phyloP scores from a whole-genome alignment of 306 rosid genomes.

The Begonia loranthoides region DNA sequence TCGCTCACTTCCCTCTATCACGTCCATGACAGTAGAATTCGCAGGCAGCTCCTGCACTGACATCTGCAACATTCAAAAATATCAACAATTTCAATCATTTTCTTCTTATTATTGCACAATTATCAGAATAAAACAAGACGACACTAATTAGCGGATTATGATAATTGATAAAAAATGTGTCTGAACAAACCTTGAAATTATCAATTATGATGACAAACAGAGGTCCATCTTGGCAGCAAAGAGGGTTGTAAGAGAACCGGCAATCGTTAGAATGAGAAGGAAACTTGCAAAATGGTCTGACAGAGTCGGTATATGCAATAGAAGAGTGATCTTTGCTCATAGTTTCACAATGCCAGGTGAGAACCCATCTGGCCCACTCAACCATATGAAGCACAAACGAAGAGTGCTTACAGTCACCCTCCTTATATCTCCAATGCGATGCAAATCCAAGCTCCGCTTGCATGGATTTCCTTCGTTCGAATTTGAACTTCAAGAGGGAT shows the following conservation, averaged over 20 bases:
- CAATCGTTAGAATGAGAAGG: constrained; percentile 78
- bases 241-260: constrained; percentile 59
- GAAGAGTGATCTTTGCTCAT: constrained; percentile 44
- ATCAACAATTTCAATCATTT: not conserved
- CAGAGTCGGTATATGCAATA: constrained; percentile 19
- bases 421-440: constrained; percentile 99
- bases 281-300: constrained; percentile 74
- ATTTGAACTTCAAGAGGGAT: constrained; percentile 86
- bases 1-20: constrained; percentile 54
- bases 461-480: constrained; percentile 90
- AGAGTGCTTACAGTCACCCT: constrained; percentile 79
- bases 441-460: constrained; percentile 98
- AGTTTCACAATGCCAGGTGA: constrained; percentile 96
- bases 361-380: constrained; percentile 99
- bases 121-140: too few species aligned
- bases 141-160: too few species aligned
- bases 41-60: constrained; percentile 88
- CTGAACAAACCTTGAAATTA: constrained; percentile 66
- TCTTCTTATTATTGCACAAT: too few species aligned
- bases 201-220: constrained; percentile 79
- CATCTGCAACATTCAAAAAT: constrained; percentile 43
- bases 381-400: constrained; percentile 96
- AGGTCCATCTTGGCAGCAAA: constrained; percentile 55
- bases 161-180: too few species aligned
- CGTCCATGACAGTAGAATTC: constrained; percentile 52